phyloP scores from a whole-genome alignment of 2,329 filamentous ascomycete species.

The Diplodia corticola region DNA sequence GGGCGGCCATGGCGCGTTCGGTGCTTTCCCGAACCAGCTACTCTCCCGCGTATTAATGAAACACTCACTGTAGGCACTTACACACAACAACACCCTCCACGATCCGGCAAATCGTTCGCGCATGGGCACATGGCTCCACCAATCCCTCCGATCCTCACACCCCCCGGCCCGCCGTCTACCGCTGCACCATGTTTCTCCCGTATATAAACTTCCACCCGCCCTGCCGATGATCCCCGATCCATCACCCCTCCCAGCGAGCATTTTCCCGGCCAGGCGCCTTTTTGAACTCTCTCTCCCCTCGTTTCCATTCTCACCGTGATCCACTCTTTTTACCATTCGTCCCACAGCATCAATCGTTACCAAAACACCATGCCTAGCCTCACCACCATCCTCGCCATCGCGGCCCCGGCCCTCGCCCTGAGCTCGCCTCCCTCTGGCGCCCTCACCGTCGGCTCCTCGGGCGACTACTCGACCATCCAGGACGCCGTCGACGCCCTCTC shows the following conservation, averaged over 20 bases:
- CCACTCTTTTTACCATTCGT: neutral
- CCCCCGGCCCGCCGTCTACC: neutral
- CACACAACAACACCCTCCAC: neutral
- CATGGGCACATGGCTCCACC: neutral
- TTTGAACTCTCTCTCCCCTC: neutral
- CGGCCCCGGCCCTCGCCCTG: conserved; percentile 27
- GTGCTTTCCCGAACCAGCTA: neutral
- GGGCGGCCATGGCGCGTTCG: neutral
- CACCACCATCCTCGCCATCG: conserved; percentile 8
- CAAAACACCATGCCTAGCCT: conserved; percentile 4
- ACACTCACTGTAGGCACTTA: neutral
- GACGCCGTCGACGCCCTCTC: conserved; percentile 56
- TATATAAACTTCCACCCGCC: conserved; percentile 3
- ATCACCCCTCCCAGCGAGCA: conserved; percentile 1
- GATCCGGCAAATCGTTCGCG: neutral
- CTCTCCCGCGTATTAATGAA: conserved; percentile 6
- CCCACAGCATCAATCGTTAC: neutral
- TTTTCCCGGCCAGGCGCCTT: conserved; percentile 7
- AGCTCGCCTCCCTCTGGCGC: conserved; percentile 51
- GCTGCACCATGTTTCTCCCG: neutral
- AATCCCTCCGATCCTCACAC: neutral
- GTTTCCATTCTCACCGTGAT: neutral
- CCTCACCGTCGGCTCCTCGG: conserved; percentile 42
- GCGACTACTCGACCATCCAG: conserved; percentile 49
- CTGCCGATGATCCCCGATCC: neutral